phyloP scores from a whole-genome alignment of 2,329 filamentous ascomycete genomes.

The Myrmaecium sp. region DNA sequence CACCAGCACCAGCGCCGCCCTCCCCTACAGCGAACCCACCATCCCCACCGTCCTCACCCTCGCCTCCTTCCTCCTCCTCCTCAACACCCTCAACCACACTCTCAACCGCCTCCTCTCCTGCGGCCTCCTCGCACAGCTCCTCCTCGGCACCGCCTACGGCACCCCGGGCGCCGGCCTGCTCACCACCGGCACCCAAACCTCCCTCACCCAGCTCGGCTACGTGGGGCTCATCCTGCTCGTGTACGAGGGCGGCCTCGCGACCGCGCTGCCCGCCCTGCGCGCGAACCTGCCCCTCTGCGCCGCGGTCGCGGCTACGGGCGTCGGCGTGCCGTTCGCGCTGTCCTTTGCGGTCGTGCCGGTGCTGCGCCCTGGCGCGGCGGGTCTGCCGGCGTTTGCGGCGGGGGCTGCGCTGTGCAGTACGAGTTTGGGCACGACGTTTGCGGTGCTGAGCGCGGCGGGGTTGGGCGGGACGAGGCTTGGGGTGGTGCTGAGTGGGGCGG shows the following conservation, averaged over 20 bases:
- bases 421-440: conserved; percentile 54
- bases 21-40: conserved; percentile 46
- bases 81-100: conserved; percentile 40
- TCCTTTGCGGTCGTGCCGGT: conserved; percentile 43
- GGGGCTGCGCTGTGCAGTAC: conserved; percentile 61
- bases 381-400: conserved; percentile 51
- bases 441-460: conserved; percentile 43
- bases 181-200: conserved; percentile 30
- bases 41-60: conserved; percentile 43
- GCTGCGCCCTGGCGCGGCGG: conserved; percentile 30
- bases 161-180: conserved; percentile 48
- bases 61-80: conserved; percentile 43
- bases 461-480: conserved; percentile 38
- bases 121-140: conserved; percentile 54
- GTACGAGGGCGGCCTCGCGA: conserved; percentile 50
- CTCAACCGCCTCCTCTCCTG: conserved; percentile 49
- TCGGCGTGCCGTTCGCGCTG: conserved; percentile 44
- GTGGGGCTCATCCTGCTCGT: conserved; percentile 56
- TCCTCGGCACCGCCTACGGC: conserved; percentile 55
- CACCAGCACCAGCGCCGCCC: conserved; percentile 8
- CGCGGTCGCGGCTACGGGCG: conserved; percentile 48
- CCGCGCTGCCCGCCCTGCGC: conserved; percentile 35
- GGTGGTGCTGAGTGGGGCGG: conserved; percentile 50
- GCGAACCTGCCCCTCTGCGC: conserved; percentile 44
- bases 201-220: conserved; percentile 51